Percentiles rank a stretch among this genome's conserved stretches.
Evolutionary conservation across 106 monocot species (phyloP).

Genomic region (Dendrobium officinale): DNA sequence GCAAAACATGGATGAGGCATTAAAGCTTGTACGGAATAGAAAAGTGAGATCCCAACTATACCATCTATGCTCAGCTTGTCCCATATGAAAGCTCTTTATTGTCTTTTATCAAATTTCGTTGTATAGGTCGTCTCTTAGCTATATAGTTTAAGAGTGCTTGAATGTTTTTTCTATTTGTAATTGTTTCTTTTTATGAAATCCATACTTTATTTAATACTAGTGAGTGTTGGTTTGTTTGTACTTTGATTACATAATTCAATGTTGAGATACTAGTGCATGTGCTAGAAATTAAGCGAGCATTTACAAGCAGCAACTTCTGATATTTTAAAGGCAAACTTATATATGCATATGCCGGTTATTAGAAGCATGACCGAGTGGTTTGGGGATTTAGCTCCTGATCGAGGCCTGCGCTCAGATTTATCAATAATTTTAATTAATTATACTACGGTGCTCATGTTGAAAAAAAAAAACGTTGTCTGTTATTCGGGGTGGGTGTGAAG

Average conservation of each 20-base stretch:
- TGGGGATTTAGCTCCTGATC: neutral
- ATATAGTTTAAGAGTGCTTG: too few species aligned
- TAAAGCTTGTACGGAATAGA: conserved; percentile 49
- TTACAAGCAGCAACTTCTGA: too few species aligned
- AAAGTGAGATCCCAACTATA: conserved; percentile 33
- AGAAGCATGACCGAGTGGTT: neutral
- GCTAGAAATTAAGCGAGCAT: too few species aligned
- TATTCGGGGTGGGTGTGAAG: too few species aligned
- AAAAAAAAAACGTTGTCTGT: too few species aligned
- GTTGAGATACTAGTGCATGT: too few species aligned
- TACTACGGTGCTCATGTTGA: too few species aligned
- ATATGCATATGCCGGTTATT: neutral
- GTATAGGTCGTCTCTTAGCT: neutral
- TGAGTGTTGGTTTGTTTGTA: neutral
- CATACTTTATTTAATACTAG: neutral
- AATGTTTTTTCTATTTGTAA: too few species aligned
- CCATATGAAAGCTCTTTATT: neutral
- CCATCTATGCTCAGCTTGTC: neutral
- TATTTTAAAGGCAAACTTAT: too few species aligned
- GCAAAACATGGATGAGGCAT: conserved; percentile 54
- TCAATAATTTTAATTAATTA: too few species aligned
- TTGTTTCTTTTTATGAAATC: neutral
- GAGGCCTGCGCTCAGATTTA: too few species aligned
- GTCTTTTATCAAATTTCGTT: neutral
- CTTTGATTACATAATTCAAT: too few species aligned